Base-by-base conservation (phyloP, 305 asterid species). In the Plantago lanceolata region DNA sequence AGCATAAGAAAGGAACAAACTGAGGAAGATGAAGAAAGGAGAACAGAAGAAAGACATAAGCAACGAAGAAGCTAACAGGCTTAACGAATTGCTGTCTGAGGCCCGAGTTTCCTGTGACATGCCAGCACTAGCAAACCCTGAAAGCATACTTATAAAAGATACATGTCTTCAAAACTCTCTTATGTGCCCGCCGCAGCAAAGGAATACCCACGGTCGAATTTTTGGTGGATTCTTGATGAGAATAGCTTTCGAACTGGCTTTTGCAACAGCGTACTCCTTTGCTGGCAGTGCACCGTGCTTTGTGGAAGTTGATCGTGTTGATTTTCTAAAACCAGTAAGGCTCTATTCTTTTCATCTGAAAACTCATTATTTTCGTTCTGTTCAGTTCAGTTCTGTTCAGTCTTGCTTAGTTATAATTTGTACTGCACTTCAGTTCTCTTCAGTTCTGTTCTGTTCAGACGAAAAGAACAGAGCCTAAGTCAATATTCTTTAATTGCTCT, bases 211-310 rank as follows among this genome's bases (percentile, higher is more conserved):
- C 53, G 96, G 97, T 65, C 85, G 96, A 35, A 90, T 90, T 57
- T 90, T 90, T 45, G 97, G 97, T 65, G 96, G 96, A n/a, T 88
- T 90, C 71, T 71, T 90, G 69, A 90, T 86, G 97, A 76, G 95
- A 64, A 76, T 90, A 80, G 97, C 96, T 72, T 85, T 80, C 59
- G 97, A 90, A 63, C 59, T 91, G 68, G 96, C 92, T 57, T 84
- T 72, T 75, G 85, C 92, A 62, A 91, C 96, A 9, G 95, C 97
- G 50, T 91, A 88, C 68, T 70, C 86, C 21, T 91, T 91, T 74
- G 89, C 95, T 48, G 97, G 97, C 24, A 79, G 76, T 29, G 83
- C 83, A 29, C 97, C 96, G 67, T 59, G 87, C 74, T 91, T 91
- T 71, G 63, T 79, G 57, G 96, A 91, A 79, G 97, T 88, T 65